Percentiles rank a stretch among this genome's conserved stretches.
Evolutionary conservation across 805 yeast genomes (phyloP).

Genomic region (Wickerhamiella galacta): DNA sequence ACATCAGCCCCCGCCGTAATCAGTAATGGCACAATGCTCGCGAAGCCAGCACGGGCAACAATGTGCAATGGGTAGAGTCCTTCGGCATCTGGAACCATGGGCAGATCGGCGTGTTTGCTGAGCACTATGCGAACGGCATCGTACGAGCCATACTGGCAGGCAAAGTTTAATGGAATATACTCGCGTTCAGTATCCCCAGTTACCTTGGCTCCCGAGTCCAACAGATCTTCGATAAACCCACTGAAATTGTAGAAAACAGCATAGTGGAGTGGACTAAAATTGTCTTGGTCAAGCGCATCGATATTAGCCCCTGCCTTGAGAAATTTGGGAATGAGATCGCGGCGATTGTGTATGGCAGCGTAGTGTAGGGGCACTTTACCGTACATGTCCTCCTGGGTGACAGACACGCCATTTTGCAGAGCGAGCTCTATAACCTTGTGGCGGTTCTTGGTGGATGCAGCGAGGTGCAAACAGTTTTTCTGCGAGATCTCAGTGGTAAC

Average conservation of each 20-base stretch:
- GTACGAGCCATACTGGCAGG: conserved; percentile 71
- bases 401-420: conserved; percentile 17
- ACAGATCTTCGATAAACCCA: conserved; percentile 33
- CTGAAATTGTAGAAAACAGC: conserved; percentile 58
- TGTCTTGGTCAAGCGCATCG: conserved; percentile 26
- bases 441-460: conserved; percentile 22
- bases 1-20: conserved; percentile 41
- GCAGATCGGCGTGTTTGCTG: conserved; percentile 24
- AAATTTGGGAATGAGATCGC: conserved; percentile 28
- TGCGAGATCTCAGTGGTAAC: conserved; percentile 57
- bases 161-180: conserved; percentile 55
- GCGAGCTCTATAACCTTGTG: conserved; percentile 19
- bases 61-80: conserved; percentile 76
- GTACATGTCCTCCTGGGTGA: conserved; percentile 21
- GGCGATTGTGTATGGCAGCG: conserved; percentile 43
- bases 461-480: conserved; percentile 62
- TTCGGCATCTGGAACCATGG: conserved; percentile 55
- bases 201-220: conserved; percentile 30
- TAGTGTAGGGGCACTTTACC: conserved; percentile 80
- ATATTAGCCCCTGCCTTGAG: conserved; percentile 25
- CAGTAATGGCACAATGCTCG: conserved; percentile 47
- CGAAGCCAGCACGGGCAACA: conserved; percentile 70
- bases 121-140: conserved; percentile 51
- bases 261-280: conserved; percentile 60
- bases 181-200: conserved; percentile 25